phyloP scores from a whole-genome alignment of 495 filamentous ascomycete species.

The Aspergillus coremiiformis region DNA sequence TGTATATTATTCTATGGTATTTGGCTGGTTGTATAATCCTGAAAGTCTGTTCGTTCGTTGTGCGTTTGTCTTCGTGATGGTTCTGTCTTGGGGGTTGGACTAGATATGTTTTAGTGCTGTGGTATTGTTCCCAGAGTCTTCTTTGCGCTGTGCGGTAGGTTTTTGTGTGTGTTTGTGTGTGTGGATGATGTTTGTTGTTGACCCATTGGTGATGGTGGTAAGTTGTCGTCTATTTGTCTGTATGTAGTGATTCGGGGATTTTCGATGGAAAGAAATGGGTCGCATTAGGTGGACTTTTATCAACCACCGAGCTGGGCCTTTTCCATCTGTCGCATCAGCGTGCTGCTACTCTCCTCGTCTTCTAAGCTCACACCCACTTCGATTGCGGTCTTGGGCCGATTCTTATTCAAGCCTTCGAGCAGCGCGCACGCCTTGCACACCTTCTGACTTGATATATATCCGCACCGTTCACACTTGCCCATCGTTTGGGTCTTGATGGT shows the following conservation, averaged over 20 bases:
- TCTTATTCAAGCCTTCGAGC: conserved; percentile 88
- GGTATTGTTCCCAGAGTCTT: no score
- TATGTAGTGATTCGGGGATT: background rate
- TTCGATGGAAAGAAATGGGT: background rate
- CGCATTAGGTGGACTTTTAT: background rate
- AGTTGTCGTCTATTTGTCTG: background rate
- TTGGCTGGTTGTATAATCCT: background rate
- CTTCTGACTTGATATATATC: conserved; percentile 92
- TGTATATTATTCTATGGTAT: background rate
- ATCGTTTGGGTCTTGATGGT: conserved; percentile 60
- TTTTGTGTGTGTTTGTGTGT: no score
- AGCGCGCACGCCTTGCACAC: conserved; percentile 91
- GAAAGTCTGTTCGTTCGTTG: background rate
- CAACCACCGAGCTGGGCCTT: conserved; percentile 34
- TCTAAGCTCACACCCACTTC: conserved; percentile 48
- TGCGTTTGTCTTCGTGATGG: background rate
- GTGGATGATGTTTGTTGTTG: background rate
- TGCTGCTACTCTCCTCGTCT: conserved; percentile 50
- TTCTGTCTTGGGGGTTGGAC: background rate
- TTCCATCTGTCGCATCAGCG: conserved; percentile 49
- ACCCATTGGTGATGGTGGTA: background rate
- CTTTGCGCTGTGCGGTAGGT: no score
- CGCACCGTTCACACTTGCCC: conserved; percentile 77
- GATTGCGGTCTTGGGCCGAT: conserved; percentile 70
- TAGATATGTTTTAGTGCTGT: background rate